Conservation (phyloP, 495 filamentous ascomycete species). For the Cairneyella variabilis region DNA sequence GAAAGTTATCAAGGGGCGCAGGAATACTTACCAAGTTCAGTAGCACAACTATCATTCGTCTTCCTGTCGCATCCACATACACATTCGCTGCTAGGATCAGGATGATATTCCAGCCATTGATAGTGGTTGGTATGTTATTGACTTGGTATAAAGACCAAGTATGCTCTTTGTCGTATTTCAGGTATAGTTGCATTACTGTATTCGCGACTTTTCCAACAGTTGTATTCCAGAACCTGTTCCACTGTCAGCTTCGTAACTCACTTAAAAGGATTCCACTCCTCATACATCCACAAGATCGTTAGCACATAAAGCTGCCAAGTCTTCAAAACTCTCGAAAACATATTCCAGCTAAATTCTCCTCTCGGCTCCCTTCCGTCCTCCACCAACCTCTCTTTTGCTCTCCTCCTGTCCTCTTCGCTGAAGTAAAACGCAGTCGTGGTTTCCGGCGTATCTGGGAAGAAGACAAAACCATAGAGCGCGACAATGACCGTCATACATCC, state of each 20-base stretch:
- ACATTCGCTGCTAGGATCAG: constrained; percentile 11
- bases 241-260: constrained; percentile 35
- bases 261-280: constrained; percentile 24
- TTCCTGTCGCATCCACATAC: too few species aligned
- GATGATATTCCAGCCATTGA: constrained; percentile 36
- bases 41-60: too few species aligned
- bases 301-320: constrained; percentile 47
- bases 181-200: constrained; percentile 38
- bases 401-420: constrained; percentile 33
- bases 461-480: constrained; percentile 50
- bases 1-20: too few species aligned
- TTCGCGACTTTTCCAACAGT: constrained; percentile 38
- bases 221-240: constrained; percentile 42
- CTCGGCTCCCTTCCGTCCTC: constrained; percentile 27
- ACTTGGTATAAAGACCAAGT: constrained; percentile 38
- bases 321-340: constrained; percentile 34
- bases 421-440: constrained; percentile 51
- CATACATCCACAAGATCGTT: too few species aligned
- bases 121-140: constrained; percentile 43
- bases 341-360: constrained; percentile 29
- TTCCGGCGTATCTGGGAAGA: constrained; percentile 56
- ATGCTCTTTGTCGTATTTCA: constrained; percentile 28
- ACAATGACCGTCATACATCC: constrained; percentile 43
- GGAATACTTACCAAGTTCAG: constrained; percentile 35
- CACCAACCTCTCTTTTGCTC: constrained; percentile 38